A percentile compares a stretch with the other conserved stretches of the same genome.
Evolutionary conservation across 306 rosid genomes (phyloP).

Genomic region (Acacia crassicarpa): DNA sequence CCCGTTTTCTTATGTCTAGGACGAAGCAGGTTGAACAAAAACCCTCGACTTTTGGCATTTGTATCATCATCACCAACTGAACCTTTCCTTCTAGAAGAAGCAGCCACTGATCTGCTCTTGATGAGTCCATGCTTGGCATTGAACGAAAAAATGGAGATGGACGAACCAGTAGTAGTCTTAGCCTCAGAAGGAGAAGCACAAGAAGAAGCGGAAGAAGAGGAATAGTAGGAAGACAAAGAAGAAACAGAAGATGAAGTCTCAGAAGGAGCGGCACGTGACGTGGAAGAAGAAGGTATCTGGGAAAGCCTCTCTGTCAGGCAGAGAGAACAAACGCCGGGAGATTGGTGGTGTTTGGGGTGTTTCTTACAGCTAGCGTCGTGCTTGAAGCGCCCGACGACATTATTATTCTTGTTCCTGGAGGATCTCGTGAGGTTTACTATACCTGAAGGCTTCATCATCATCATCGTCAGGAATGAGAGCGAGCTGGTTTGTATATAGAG

Average conservation of each 20-base stretch:
- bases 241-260: slow-evolving; percentile 41
- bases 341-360: slow-evolving; percentile 82
- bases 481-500: slow-evolving; percentile 21
- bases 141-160: slow-evolving; percentile 27
- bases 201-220: slow-evolving; percentile 29
- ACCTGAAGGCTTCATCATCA: slow-evolving; percentile 8
- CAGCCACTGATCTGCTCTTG: slow-evolving; percentile 52
- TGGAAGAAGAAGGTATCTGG: slow-evolving; percentile 33
- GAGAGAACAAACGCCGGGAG: slow-evolving; percentile 86
- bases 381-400: slow-evolving; percentile 30
- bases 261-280: slow-evolving; percentile 12
- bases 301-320: slow-evolving; percentile 62
- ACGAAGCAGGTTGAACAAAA: slow-evolving; percentile 55
- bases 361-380: slow-evolving; percentile 50
- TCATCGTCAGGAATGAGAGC: not conserved
- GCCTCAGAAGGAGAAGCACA: slow-evolving; percentile 36
- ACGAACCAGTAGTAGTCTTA: slow-evolving; percentile 7
- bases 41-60: slow-evolving; percentile 37
- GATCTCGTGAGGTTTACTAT: slow-evolving; percentile 41
- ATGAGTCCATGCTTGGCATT: slow-evolving; percentile 37
- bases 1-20: slow-evolving; percentile 41
- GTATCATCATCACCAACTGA: not conserved
- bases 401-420: slow-evolving; percentile 29
- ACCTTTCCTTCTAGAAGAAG: slow-evolving; percentile 33
- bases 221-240: slow-evolving; percentile 29